phyloP scores from a whole-genome alignment of 2,329 filamentous ascomycete genomes.

The Colletotrichum sp. region DNA sequence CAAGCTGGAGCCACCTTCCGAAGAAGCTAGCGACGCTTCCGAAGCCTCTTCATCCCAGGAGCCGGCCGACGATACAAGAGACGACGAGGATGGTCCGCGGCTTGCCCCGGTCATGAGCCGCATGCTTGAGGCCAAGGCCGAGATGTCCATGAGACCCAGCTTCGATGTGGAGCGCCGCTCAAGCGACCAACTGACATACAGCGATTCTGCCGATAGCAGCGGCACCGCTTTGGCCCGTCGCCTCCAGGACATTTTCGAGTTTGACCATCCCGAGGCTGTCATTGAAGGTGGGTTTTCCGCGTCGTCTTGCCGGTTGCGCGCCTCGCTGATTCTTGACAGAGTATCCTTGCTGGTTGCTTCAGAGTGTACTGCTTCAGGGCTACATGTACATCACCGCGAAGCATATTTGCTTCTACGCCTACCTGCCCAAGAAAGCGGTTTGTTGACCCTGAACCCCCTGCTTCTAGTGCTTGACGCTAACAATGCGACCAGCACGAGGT shows the following conservation, averaged over 20 bases:
- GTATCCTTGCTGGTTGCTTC: slow-evolving; percentile 91
- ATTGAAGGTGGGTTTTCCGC: slow-evolving; percentile 66
- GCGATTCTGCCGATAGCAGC: slow-evolving; percentile 35
- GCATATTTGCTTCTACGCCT: slow-evolving; percentile 97
- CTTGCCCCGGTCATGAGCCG: slow-evolving; percentile 76
- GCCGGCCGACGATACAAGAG: slow-evolving; percentile 13
- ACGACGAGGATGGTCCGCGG: slow-evolving; percentile 42
- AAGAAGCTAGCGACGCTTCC: slow-evolving; percentile 32
- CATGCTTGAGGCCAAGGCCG: slow-evolving; percentile 74
- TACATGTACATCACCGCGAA: slow-evolving; percentile 94
- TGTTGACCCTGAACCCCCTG: slow-evolving; percentile 30
- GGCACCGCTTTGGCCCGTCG: slow-evolving; percentile 69
- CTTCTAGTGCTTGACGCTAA: not conserved
- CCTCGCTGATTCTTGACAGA: slow-evolving; percentile 52
- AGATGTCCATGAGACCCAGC: slow-evolving; percentile 63
- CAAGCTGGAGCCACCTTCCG: slow-evolving; percentile 38
- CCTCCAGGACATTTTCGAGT: slow-evolving; percentile 84
- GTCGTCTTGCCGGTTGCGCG: not conserved
- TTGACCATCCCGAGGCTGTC: slow-evolving; percentile 81
- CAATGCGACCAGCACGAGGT: slow-evolving; percentile 61
- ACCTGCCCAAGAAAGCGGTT: slow-evolving; percentile 90
- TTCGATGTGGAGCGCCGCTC: slow-evolving; percentile 57
- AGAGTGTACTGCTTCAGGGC: slow-evolving; percentile 89
- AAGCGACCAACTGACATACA: slow-evolving; percentile 38
- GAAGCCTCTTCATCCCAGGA: slow-evolving; percentile 19